Conservation (phyloP, 352 stramenopile species). For the Phytopythium ostracodes region DNA sequence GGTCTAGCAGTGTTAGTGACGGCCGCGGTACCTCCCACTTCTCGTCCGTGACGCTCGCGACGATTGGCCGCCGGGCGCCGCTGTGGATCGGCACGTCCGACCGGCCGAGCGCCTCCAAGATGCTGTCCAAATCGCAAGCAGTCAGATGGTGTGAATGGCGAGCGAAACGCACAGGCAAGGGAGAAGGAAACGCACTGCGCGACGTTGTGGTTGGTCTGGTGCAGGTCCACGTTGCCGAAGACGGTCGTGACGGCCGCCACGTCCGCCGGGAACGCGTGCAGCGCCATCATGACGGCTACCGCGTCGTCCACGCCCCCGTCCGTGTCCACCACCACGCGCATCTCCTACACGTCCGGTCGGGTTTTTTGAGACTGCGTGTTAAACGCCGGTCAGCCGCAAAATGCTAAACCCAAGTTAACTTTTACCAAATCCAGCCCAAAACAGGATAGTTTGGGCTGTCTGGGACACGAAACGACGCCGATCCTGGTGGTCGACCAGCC, state of each 20-base stretch:
- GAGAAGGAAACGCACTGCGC: constrained; percentile 61
- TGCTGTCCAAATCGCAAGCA: constrained; percentile 21
- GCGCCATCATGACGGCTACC: constrained; percentile 64
- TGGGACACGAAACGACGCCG: background rate
- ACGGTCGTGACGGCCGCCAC: constrained; percentile 75
- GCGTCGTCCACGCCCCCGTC: constrained; percentile 81
- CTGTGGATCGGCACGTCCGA: constrained; percentile 56
- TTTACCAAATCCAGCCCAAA: background rate
- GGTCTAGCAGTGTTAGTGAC: too few relatives aligned
- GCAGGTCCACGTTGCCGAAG: constrained; percentile 80
- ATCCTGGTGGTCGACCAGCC: background rate
- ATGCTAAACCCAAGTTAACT: too few relatives aligned
- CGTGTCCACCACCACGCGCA: constrained; percentile 72
- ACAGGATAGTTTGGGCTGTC: background rate
- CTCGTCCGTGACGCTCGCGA: constrained; percentile 58
- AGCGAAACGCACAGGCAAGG: too few relatives aligned
- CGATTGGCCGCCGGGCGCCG: constrained; percentile 58
- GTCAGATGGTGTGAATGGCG: background rate
- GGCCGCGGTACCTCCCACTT: constrained; percentile 40
- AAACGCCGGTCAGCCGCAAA: background rate
- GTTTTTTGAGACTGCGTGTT: background rate
- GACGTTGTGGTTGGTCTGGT: constrained; percentile 82
- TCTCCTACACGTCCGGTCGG: background rate
- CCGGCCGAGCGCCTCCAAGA: constrained; percentile 50
- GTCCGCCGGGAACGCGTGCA: constrained; percentile 53